phyloP scores from a whole-genome alignment of 129 eudicot species.

The Saposhnikovia divaricata region DNA sequence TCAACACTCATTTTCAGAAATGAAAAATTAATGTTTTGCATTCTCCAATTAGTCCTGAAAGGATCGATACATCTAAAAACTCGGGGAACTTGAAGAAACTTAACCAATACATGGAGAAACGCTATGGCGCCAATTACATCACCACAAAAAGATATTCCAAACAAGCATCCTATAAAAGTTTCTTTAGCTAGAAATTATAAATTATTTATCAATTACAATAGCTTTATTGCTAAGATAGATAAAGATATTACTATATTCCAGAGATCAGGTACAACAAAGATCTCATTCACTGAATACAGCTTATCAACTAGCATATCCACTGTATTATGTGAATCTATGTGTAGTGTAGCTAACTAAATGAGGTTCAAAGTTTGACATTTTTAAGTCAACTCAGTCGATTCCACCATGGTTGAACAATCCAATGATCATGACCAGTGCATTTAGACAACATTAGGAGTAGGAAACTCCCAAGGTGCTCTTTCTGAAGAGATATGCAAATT shows the following conservation, averaged over 20 bases:
- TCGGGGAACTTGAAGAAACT: no score
- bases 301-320: background rate
- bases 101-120: background rate
- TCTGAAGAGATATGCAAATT: background rate
- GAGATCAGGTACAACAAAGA: background rate
- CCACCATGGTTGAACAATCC: background rate
- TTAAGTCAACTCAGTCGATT: background rate
- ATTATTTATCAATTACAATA: background rate
- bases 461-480: background rate
- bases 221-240: background rate
- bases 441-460: background rate
- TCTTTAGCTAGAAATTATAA: background rate
- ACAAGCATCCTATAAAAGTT: background rate
- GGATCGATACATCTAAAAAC: background rate
- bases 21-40: background rate
- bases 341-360: background rate
- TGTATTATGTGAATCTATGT: background rate
- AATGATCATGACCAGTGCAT: background rate
- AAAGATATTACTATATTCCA: background rate
- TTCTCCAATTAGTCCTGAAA: background rate
- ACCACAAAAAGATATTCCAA: background rate
- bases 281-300: background rate
- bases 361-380: conserved; percentile 3
- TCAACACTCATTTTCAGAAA: background rate
- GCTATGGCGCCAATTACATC: background rate